Base-by-base conservation (phyloP, 371 early-diverging fungal species). In the Mucor velutinosus region DNA sequence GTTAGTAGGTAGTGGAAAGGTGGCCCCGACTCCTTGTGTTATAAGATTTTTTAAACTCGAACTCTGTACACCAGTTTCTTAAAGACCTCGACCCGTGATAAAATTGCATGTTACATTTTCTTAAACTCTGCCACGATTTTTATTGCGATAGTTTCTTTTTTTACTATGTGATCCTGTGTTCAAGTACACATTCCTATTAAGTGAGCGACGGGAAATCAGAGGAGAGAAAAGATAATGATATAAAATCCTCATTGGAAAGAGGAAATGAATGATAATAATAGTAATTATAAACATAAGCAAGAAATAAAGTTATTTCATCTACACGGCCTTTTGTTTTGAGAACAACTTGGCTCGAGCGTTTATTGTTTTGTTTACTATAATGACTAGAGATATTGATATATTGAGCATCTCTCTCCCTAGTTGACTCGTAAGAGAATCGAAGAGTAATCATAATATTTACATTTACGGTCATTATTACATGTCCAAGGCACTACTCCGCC, bases 71-170 rank as follows among this genome's bases (percentile, higher is more conserved):
- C 57, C 69, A 49, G 30, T 59, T 23, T 64, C 60, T 64, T 47
- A 60, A 60, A 59, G 64, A 59, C 59, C 63, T 58, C 47, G 69
- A 59, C 69, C 69, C 69, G 60, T 69, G 69, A 69, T 64, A 39
- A 35, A 53, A 64, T 69, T 69, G 33, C 33, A 69, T 58, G 69
- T 69, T 69, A 69, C 69, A 69, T 69, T 53, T 32, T 51, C 25
- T 57, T 67, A 32, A 55, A 57, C 41, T 35, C 67, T 67, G 62
- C 67, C 62, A 67, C 57, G 58, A 61, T 62, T 67, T 61, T 57
- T 43, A 67, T 62, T 67, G 57, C 67, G 62, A 62, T 62, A 67
- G 67, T 12, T 35, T 56, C 55, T 64, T 55, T 58, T 58, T 60
- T 64, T 57, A 25, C 19, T 37, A 55, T 32, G 30, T 67, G 61